Conservation (phyloP, 495 filamentous ascomycete genomes). For the Hypoxylon fragiforme region DNA sequence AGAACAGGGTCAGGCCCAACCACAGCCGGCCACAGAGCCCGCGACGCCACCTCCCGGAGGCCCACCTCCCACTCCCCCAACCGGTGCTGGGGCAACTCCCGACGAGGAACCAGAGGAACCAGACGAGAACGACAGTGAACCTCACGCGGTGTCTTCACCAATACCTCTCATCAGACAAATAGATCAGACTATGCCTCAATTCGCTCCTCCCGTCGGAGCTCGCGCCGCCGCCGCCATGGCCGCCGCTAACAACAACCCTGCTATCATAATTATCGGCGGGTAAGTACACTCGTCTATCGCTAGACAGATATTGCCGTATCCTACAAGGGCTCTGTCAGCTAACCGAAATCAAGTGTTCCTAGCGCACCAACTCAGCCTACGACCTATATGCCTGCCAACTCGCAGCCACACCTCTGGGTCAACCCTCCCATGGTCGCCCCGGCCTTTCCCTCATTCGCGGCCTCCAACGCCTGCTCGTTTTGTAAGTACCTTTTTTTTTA, state of each 20-base stretch:
- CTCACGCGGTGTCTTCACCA: neutral
- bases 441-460: slow-evolving; percentile 7
- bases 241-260: neutral
- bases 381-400: neutral
- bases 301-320: too few species aligned
- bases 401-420: slow-evolving; percentile 19
- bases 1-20: neutral
- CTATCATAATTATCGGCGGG: slow-evolving; percentile 7
- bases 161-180: too few species aligned
- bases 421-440: slow-evolving; percentile 26
- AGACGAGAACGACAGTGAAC: too few species aligned
- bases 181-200: neutral
- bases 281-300: too few species aligned
- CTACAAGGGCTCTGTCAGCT: neutral
- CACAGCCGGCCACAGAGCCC: neutral
- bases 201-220: slow-evolving; percentile 13
- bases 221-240: slow-evolving; percentile 5
- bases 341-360: neutral
- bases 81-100: slow-evolving; percentile 6
- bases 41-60: slow-evolving; percentile 10
- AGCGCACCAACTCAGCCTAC: neutral
- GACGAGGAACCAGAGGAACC: slow-evolving; percentile 5
- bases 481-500: too few species aligned
- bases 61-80: slow-evolving; percentile 7
- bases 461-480: slow-evolving; percentile 19